A percentile compares a stretch with the other conserved stretches of the same genome.
Conservation (phyloP, 495 filamentous ascomycete species). For the Halenospora varia region DNA sequence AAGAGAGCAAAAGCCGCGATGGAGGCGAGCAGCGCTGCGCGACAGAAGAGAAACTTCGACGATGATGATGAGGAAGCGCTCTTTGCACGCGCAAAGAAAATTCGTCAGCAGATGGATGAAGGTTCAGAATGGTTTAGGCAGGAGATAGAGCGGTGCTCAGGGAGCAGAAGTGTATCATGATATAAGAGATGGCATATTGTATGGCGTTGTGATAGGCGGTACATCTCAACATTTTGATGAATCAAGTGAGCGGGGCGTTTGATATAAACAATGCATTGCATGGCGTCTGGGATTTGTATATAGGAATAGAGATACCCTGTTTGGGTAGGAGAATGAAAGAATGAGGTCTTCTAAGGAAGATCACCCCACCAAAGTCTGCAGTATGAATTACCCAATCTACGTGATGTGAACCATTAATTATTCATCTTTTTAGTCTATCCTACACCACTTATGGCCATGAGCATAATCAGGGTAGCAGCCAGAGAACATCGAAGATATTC, state of each 20-base stretch:
- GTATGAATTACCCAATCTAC: too few species aligned
- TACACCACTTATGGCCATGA: too few species aligned
- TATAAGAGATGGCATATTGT: constrained; percentile 5
- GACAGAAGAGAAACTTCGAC: constrained; percentile 13
- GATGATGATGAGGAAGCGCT: constrained; percentile 24
- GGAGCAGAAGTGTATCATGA: constrained; percentile 10
- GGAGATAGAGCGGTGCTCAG: constrained; percentile 8
- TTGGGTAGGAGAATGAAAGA: constrained; percentile 2
- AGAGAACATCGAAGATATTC: too few species aligned
- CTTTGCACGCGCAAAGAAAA: constrained; percentile 22
- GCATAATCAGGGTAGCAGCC: too few species aligned
- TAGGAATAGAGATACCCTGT: constrained; percentile 1
- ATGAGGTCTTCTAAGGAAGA: not conserved
- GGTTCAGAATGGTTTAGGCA: constrained; percentile 20
- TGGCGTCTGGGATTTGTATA: constrained; percentile 5
- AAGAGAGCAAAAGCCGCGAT: constrained; percentile 16
- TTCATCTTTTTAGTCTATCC: too few species aligned
- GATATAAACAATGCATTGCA: constrained; percentile 1
- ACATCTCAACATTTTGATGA: not conserved
- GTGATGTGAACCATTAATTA: too few species aligned
- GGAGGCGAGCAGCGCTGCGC: constrained; percentile 4
- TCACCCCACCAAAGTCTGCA: too few species aligned
- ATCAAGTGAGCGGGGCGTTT: not conserved
- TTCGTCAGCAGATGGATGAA: constrained; percentile 28
- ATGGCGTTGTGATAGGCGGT: not conserved